Evolutionary conservation across 345 rosid genomes (phyloP).

Genomic region (Angophora floribunda): DNA sequence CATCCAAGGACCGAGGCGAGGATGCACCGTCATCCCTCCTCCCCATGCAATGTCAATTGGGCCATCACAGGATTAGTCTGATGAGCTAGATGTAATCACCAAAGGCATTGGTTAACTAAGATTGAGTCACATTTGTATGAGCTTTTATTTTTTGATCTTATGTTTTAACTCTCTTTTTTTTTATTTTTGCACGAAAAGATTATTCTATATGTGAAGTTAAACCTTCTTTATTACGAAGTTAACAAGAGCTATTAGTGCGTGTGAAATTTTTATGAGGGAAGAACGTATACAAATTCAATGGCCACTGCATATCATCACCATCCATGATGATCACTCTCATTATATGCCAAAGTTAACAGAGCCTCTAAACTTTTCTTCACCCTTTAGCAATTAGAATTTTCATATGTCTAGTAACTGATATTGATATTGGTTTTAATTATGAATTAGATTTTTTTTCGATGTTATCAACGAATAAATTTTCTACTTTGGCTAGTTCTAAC

Average conservation of each 20-base stretch:
- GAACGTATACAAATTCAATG: background rate
- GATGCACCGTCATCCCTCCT: no score
- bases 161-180: no score
- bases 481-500: background rate
- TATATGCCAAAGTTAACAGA: background rate
- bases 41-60: no score
- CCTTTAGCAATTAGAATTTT: background rate
- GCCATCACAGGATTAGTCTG: no score
- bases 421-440: background rate
- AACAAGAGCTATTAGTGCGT: no score
- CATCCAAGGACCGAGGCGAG: no score
- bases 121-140: background rate
- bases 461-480: background rate
- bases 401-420: background rate
- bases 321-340: background rate
- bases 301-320: background rate
- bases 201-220: background rate
- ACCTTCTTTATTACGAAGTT: no score
- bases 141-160: no score
- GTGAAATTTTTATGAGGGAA: background rate
- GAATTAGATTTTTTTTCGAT: no score
- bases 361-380: background rate
- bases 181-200: no score
- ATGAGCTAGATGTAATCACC: no score
- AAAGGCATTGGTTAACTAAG: background rate